Evolutionary conservation across 2,329 filamentous ascomycete genomes (phyloP), one percentile per base, ranked within the genome.

Genomic region (Fusarium ramigenum): DNA sequence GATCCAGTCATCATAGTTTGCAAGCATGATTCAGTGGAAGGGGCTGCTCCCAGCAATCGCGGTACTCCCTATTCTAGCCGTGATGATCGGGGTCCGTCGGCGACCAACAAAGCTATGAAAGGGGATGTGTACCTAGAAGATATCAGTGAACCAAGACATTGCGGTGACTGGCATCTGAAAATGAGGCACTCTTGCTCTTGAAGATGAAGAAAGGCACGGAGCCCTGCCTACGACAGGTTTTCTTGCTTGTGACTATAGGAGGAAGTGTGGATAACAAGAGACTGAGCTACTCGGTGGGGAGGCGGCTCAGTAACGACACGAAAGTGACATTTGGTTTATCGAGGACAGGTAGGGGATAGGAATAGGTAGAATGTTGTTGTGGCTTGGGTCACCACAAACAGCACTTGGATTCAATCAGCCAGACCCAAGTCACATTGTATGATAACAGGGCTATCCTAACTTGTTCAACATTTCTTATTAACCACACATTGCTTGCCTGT

Each of bases 221-320:
- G 11, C 49, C 47, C n/a, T 32, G 15, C 15, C 23, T 30, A 25
- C 32, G 37, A 30, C 16, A 25, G 47, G n/a, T 28, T 23, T 44
- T 44, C 28, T 66, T 39, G 43, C 61, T 66, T 56, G 30, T 57
- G 57, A 37, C 39, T 43, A 7, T 37, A 25, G 40, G 32, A 19
- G 47, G 39, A 42, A 34, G 47, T n/a, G 42, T 59, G 46, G 37
- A 36, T 46, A 47, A 62, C 53, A 43, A 42, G 61, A 39, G 23
- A 67, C 64, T 40, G 66, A 66, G 66, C 66, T 62, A 75, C 74
- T 78, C 75, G 77, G 76, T 78, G 77, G 63, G 77, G 75, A 78
- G 77, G 69, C 72, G 66, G 69, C 69, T 70, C 75, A 57, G 53
- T 59, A 66, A 53, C 30, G 56, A 30, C 53, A 57, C 25, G 36